These are phyloP conservation scores for Seiridium unicorne DNA, from an alignment of 2,329 filamentous ascomycete species.

Conservation along the genomic window DNA sequence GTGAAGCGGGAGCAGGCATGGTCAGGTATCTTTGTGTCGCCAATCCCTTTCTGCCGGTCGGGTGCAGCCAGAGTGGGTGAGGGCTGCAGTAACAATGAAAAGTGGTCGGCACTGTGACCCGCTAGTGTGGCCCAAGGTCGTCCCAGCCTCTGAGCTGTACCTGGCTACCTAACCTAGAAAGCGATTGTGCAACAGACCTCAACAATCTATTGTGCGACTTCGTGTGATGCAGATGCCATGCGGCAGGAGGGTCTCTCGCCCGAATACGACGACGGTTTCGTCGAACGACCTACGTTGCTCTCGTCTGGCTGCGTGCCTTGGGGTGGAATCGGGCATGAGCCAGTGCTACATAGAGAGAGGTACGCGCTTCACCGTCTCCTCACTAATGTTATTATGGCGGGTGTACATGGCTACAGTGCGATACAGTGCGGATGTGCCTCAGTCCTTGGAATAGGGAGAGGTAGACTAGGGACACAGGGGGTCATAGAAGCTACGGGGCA, in stretches of 20 bases:
- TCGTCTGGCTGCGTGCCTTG: too few species aligned
- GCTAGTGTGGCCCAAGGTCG: not conserved
- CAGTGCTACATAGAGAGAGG: too few species aligned
- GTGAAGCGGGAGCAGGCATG: too few species aligned
- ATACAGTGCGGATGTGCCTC: not conserved
- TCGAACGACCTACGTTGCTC: too few species aligned
- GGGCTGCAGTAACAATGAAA: constrained; percentile 7
- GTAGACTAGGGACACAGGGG: not conserved
- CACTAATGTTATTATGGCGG: too few species aligned
- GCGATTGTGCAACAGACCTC: not conserved
- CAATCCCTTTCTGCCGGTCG: constrained; percentile 7
- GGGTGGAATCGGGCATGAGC: too few species aligned
- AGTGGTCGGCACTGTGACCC: constrained; percentile 3
- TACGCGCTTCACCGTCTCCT: too few species aligned
- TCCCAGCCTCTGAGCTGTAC: not conserved
- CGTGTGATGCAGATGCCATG: too few species aligned
- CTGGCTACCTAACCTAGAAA: not conserved
- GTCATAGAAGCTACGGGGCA: constrained; percentile 3
- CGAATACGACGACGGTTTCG: too few species aligned
- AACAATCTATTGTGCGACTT: too few species aligned
- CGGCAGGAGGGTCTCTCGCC: too few species aligned
- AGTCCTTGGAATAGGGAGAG: not conserved
- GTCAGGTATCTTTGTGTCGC: constrained; percentile 8
- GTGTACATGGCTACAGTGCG: not conserved
- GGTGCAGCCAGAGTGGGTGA: constrained; percentile 1